phyloP scores from a whole-genome alignment of 306 rosid species.

The barrel medic (Medicago truncatula) region MtrunA17r5.0-ANR NC_053048.1:47209501-47210000 shows the following conservation, averaged over 20 bases:
- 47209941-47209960: background rate
- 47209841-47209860: background rate
- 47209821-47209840: background rate
- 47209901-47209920: background rate
- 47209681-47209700: background rate
- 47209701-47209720: background rate
- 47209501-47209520: background rate
- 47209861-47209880: background rate
- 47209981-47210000: conserved; percentile 95
- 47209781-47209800: background rate
- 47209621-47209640: too few species aligned
- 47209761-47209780: background rate
- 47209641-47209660: background rate
- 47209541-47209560: background rate
- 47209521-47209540: background rate
- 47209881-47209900: background rate
- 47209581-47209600: background rate
- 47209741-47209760: background rate
- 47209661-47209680: background rate
- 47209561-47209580: background rate
- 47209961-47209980: conserved; percentile 56
- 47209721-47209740: background rate
- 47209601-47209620: background rate
- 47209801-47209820: background rate
- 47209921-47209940: background rate